Conservation (phyloP, 495 filamentous ascomycete species). For the Penicillium nucicola region DNA sequence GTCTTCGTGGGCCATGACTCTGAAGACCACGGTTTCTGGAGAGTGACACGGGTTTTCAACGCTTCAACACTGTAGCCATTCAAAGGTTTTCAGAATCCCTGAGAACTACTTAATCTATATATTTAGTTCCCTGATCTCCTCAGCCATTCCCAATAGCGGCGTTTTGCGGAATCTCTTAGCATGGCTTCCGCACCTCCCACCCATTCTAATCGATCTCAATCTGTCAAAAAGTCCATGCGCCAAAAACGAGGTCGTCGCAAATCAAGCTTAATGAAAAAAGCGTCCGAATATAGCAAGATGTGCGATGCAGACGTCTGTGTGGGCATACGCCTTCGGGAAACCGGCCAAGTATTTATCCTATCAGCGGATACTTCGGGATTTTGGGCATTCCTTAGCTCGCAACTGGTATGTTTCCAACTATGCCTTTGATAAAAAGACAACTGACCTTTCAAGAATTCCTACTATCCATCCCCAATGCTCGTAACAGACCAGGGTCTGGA, state of each 20-base stretch:
- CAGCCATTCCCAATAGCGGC: no score
- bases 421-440: not conserved
- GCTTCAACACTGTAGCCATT: no score
- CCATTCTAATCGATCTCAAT: no score
- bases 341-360: constrained; percentile 16
- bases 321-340: constrained; percentile 18
- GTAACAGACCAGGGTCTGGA: constrained; percentile 2
- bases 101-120: no score
- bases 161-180: no score
- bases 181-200: no score
- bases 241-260: constrained; percentile 3
- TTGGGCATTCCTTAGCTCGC: constrained; percentile 16
- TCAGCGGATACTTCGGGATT: constrained; percentile 18
- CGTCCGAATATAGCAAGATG: constrained; percentile 5
- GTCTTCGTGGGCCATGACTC: no score
- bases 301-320: constrained; percentile 16
- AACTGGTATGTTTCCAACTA: constrained; percentile 10
- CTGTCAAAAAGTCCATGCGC: not conserved
- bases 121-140: no score
- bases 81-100: no score
- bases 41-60: no score
- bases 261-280: constrained; percentile 3
- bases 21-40: no score
- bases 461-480: constrained; percentile 1
- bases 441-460: constrained; percentile 2